Evolutionary conservation across 768 basidiomycete genomes (phyloP), one percentile per base, ranked within the genome.

Genomic region (Serendipita vermifera): DNA sequence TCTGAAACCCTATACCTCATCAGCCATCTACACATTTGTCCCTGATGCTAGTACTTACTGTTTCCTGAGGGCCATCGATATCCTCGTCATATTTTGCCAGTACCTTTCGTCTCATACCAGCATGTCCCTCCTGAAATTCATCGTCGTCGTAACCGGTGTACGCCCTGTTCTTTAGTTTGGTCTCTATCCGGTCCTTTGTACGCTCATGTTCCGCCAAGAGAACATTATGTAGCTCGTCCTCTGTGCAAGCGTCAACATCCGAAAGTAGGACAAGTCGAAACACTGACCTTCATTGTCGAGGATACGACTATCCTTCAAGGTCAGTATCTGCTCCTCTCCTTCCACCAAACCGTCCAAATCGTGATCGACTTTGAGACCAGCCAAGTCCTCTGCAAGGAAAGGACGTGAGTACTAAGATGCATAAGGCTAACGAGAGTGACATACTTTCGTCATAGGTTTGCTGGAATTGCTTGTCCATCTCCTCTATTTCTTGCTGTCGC

Each of bases 101-200:
- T 31, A 98, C 74, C 27, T 87, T 77, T 26, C 82, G 79, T 65
- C 88, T 92, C 75, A 82, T 75, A n/a, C 87, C 88, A 54, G 77
- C 81, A 41, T 73, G 77, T 22, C 82, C 86, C 22, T 79, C 78
- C 2, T 68, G 73, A 62, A 98, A 97, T 64, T 98, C 96, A 3
- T 94, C 92, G 63, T 98, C 94, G 63, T 99, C 93, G 66, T 88
- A 94, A 14, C 93, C 93, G 0, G 89, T 92, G 65, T 97, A 98
- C 65, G 87, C 85, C 26, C 79, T 80, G 57, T 78, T 82, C 72
- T 94, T 91, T 40, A 85, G 89, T 70, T 96, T 94, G 48, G 87
- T 70, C 39, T 92, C 87, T 51, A 81, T 72, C 33, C 83, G 82
- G 70, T 89, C 84, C 64, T 87, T 79, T 14, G 77, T 78, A 20